phyloP scores from a whole-genome alignment of 2,329 filamentous ascomycete species.

The Helotiales sp. region DNA sequence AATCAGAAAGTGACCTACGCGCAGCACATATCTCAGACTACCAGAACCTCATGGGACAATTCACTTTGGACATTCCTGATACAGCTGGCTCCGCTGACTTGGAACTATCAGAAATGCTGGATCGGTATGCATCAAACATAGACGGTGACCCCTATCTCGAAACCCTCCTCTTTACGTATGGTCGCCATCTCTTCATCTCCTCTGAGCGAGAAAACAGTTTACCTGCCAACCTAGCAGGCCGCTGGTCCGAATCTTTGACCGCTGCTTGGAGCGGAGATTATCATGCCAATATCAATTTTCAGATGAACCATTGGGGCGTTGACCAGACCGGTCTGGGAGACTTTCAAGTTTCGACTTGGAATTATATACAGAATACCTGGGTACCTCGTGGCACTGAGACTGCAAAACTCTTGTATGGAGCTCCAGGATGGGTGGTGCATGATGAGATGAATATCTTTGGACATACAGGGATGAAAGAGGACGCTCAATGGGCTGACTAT shows the following conservation, averaged over 20 bases:
- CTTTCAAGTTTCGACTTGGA: slow-evolving; percentile 48
- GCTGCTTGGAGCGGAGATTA: slow-evolving; percentile 56
- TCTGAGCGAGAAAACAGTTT: slow-evolving; percentile 52
- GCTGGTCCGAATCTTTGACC: slow-evolving; percentile 49
- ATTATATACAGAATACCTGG: slow-evolving; percentile 55
- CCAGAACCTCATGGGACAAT: slow-evolving; percentile 38
- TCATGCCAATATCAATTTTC: slow-evolving; percentile 58
- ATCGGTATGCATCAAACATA: slow-evolving; percentile 34
- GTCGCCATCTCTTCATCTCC: slow-evolving; percentile 54
- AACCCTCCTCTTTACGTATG: slow-evolving; percentile 52
- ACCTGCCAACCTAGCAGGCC: slow-evolving; percentile 57
- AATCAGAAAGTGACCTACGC: slow-evolving; percentile 36
- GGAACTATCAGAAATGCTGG: slow-evolving; percentile 41
- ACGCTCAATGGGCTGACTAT: slow-evolving; percentile 43
- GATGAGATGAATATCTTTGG: slow-evolving; percentile 61
- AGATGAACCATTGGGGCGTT: slow-evolving; percentile 61
- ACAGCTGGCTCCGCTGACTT: slow-evolving; percentile 39
- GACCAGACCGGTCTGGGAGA: slow-evolving; percentile 51
- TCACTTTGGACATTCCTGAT: slow-evolving; percentile 48
- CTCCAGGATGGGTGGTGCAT: slow-evolving; percentile 54
- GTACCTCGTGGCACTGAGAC: slow-evolving; percentile 53
- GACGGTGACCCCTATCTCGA: slow-evolving; percentile 52
- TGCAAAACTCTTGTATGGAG: slow-evolving; percentile 53
- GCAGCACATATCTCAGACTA: slow-evolving; percentile 44
- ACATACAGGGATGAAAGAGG: slow-evolving; percentile 51